These are phyloP conservation scores for Lactarius psammicola DNA, from an alignment of 768 basidiomycete species.

Conservation along the genomic window DNA sequence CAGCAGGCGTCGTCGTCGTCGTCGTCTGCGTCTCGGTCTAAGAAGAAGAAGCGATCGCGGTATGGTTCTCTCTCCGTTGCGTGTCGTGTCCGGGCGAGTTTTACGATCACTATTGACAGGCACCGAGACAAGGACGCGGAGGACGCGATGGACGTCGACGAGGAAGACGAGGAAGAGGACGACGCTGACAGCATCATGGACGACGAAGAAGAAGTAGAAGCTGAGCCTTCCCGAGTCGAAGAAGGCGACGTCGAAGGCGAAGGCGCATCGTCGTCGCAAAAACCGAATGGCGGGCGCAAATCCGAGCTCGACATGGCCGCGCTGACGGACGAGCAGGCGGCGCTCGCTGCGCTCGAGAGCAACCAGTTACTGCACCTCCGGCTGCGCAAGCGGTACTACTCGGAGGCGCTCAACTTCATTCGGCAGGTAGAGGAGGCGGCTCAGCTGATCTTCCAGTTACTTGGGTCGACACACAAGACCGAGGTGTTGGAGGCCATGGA, in stretches of 20 bases:
- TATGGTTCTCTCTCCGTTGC: constrained; percentile 20
- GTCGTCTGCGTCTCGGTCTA: no score
- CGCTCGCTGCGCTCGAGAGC: constrained; percentile 64
- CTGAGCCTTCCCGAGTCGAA: constrained; percentile 33
- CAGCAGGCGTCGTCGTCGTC: constrained; percentile 34
- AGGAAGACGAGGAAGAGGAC: constrained; percentile 38
- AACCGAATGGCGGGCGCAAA: constrained; percentile 50
- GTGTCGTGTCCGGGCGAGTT: background rate
- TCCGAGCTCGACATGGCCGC: constrained; percentile 71
- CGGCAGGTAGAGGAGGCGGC: constrained; percentile 63
- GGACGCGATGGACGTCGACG: constrained; percentile 62
- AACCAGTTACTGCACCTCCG: constrained; percentile 64
- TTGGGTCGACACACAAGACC: constrained; percentile 83
- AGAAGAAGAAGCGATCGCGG: constrained; percentile 34
- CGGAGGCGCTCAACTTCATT: constrained; percentile 85
- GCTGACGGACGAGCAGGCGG: constrained; percentile 67
- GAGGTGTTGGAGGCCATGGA: constrained; percentile 86
- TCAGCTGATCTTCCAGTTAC: constrained; percentile 67
- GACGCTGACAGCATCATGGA: constrained; percentile 40
- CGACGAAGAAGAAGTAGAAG: constrained; percentile 43
- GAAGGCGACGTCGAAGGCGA: constrained; percentile 27
- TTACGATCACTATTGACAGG: background rate
- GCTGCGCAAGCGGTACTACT: constrained; percentile 81
- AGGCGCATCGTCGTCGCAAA: no score
- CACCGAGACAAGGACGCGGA: constrained; percentile 29